Evolutionary conservation across 225 moss, liverwort and hornwort genomes (phyloP).

Genomic region (Takakia lepidozioides): DNA sequence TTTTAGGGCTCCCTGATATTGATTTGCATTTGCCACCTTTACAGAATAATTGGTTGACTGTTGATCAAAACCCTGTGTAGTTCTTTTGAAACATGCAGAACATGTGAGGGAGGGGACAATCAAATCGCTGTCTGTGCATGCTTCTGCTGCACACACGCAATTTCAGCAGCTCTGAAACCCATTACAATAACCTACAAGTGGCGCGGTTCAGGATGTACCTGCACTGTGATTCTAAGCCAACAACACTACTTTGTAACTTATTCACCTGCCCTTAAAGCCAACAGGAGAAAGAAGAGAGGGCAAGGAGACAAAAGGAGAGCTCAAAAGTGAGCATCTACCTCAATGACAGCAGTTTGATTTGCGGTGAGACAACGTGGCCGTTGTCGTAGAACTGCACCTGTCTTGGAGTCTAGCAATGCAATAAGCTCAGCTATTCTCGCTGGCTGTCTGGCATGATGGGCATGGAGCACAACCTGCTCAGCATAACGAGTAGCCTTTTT

Average conservation of each 20-base stretch:
- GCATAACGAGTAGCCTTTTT: neutral
- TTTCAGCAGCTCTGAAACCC: no score
- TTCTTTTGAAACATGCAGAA: no score
- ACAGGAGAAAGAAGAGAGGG: neutral
- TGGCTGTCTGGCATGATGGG: constrained; percentile 78
- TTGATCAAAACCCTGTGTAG: no score
- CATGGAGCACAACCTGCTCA: constrained; percentile 75
- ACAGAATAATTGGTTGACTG: no score
- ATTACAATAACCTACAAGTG: no score
- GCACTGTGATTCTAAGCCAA: no score
- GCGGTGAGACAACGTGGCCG: constrained; percentile 83
- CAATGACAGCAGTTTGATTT: constrained; percentile 92
- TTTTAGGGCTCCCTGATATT: no score
- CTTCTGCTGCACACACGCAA: no score
- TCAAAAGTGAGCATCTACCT: constrained; percentile 37
- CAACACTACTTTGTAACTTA: neutral
- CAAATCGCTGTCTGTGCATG: no score
- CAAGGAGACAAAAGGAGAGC: neutral
- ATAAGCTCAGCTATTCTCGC: constrained; percentile 68
- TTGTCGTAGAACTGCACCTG: constrained; percentile 68
- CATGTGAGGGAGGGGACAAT: no score
- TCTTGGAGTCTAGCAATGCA: constrained; percentile 83
- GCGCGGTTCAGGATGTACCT: no score
- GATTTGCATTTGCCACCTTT: no score
- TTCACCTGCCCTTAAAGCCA: neutral